Evolutionary conservation across 2,329 filamentous ascomycete genomes (phyloP).

Genomic region (Colletotrichum kahawae): DNA sequence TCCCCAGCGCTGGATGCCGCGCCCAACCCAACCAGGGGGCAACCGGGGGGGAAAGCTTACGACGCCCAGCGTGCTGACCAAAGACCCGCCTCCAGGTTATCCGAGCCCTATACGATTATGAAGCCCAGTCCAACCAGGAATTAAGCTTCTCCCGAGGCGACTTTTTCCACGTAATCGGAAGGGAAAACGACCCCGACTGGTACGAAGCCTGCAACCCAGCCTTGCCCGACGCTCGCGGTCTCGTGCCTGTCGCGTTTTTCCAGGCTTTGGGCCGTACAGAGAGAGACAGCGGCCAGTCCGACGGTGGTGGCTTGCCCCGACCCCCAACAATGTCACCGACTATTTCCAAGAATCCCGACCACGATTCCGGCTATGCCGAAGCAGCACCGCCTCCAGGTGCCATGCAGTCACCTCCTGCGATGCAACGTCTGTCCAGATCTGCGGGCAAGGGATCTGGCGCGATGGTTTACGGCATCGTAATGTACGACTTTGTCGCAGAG

Average conservation of each 20-base stretch:
- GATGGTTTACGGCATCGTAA: constrained; percentile 96
- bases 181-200: constrained; percentile 94
- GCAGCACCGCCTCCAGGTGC: constrained; percentile 26
- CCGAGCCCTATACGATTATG: constrained; percentile 93
- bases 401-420: constrained; percentile 12
- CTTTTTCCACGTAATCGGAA: constrained; percentile 96
- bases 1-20: not conserved
- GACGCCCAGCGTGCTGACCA: constrained; percentile 25
- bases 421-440: constrained; percentile 55
- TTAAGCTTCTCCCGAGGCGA: constrained; percentile 93
- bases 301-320: constrained; percentile 52
- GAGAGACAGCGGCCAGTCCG: constrained; percentile 80
- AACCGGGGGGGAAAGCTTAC: not conserved
- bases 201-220: constrained; percentile 98
- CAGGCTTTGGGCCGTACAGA: constrained; percentile 91
- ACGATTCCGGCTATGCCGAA: constrained; percentile 91
- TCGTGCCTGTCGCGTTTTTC: constrained; percentile 95
- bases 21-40: not conserved
- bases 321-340: constrained; percentile 44
- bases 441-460: constrained; percentile 62
- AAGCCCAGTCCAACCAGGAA: constrained; percentile 77
- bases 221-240: constrained; percentile 82
- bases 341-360: constrained; percentile 67
- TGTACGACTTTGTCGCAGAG: constrained; percentile 96
- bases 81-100: constrained; percentile 72